These are phyloP conservation scores for Haplographium delicatum DNA, from an alignment of 495 filamentous ascomycete species.

Conservation along the genomic window DNA sequence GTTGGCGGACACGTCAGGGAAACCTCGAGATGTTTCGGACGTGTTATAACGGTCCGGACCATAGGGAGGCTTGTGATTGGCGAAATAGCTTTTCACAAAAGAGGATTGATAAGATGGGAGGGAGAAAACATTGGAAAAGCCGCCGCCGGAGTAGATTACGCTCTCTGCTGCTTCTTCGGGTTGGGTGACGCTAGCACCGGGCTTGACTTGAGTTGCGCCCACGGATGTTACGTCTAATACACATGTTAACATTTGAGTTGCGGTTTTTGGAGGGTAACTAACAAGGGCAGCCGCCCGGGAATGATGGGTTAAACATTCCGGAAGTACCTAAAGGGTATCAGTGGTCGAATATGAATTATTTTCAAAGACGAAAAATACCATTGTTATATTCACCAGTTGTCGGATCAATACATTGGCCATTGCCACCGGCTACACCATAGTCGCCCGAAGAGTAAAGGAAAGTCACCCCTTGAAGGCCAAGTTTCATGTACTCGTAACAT, in stretches of 20 bases:
- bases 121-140: slow-evolving; percentile 43
- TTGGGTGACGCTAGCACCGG: slow-evolving; percentile 12
- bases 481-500: slow-evolving; percentile 30
- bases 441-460: slow-evolving; percentile 40
- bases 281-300: slow-evolving; percentile 40
- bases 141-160: slow-evolving; percentile 38
- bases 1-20: slow-evolving; percentile 33
- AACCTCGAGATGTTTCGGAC: slow-evolving; percentile 31
- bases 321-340: slow-evolving; percentile 6
- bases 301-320: slow-evolving; percentile 31
- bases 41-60: slow-evolving; percentile 29
- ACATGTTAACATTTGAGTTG: neutral
- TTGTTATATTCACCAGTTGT: slow-evolving; percentile 12
- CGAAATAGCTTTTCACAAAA: slow-evolving; percentile 11
- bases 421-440: slow-evolving; percentile 36
- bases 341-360: neutral
- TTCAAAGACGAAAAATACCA: neutral
- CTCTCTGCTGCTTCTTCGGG: slow-evolving; percentile 18
- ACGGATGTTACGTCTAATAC: slow-evolving; percentile 37
- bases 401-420: slow-evolving; percentile 22
- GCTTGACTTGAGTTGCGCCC: slow-evolving; percentile 35
- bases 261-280: neutral
- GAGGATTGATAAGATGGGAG: slow-evolving; percentile 17
- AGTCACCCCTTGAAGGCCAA: slow-evolving; percentile 39
- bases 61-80: slow-evolving; percentile 15